phyloP scores from a whole-genome alignment of 495 filamentous ascomycete genomes.

The Talaromyces stipitatus region DNA sequence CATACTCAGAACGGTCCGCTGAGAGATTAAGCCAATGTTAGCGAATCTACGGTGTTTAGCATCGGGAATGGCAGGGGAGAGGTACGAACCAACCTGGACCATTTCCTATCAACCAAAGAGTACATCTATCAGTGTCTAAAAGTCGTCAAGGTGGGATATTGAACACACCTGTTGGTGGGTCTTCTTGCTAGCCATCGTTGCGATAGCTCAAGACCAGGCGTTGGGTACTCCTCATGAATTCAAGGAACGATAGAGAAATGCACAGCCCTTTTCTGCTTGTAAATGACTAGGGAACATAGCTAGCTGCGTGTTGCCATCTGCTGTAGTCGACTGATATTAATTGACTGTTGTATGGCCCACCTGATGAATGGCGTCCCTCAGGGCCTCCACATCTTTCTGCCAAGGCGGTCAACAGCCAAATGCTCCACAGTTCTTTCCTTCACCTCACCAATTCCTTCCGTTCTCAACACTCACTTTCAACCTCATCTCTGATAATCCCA shows the following conservation, averaged over 20 bases:
- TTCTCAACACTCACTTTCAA: neutral
- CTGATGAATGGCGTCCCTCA: no score
- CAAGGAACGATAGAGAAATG: neutral
- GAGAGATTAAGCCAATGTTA: neutral
- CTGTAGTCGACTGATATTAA: neutral
- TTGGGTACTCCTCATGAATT: neutral
- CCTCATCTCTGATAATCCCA: neutral
- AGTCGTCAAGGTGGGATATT: constrained; percentile 9
- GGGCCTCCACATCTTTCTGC: neutral
- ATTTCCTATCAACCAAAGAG: constrained; percentile 63
- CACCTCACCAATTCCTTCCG: no score
- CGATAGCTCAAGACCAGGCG: neutral
- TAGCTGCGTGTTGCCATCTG: neutral
- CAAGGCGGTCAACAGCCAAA: neutral
- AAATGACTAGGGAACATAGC: neutral
- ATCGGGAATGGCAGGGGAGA: constrained; percentile 16
- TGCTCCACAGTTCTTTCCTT: neutral
- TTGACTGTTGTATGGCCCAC: neutral
- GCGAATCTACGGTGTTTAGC: neutral
- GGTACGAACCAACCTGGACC: constrained; percentile 93
- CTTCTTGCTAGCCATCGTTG: constrained; percentile 54
- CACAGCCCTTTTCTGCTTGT: neutral
- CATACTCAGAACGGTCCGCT: constrained; percentile 47
- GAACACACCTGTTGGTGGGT: constrained; percentile 61
- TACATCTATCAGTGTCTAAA: neutral